Evolutionary conservation across 495 filamentous ascomycete genomes (phyloP), one percentile per base, ranked within the genome.

Genomic region (Staphylotrichum tortipilum): DNA sequence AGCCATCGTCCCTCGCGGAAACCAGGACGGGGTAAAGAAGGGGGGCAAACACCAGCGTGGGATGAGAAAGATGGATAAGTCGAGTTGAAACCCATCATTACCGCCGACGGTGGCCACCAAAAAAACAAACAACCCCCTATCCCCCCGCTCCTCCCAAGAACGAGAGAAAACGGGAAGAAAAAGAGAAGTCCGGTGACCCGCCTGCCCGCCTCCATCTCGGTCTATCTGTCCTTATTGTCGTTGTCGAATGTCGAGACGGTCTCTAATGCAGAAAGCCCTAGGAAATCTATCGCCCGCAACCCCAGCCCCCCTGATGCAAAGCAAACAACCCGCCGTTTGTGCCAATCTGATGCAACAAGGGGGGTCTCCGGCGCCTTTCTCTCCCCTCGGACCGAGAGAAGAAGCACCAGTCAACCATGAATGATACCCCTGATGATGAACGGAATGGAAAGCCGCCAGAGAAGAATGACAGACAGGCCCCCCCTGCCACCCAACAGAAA

Each of bases 341-440:
- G 52, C 62, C 68, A 68, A 58, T 65, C 68, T 70, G 63, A 68
- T 69, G 61, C 68, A 64, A 69, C 63, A 61, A 66, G 58, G 54
- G 56, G 54, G 63, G 63, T 63, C 53, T 55, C 63, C 43, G 34
- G 19, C 42, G 68, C 60, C 58, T 68, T 67, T 64, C 57, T 26
- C 47, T 51, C 26, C 31, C 11, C n/a, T n/a, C n/a, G n/a, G n/a
- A n/a, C n/a, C 33, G 50, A 53, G 33, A 51, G 21, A 26, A 44
- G 38, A 52, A 14, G 41, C 41, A 15, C 33, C 44, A 47, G 31
- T 29, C 41, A 41, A 42, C 34, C 47, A 36, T 14, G 31, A 56
- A 19, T 15, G 15, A 33, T 33, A 40, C 44, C 44, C 29, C 39
- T 42, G 18, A 44, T 35, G 28, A 38, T 42, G 21, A 41, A 49